Conservation (phyloP, 495 filamentous ascomycete genomes). For the Hyphodiscus hymeniophilus region DNA sequence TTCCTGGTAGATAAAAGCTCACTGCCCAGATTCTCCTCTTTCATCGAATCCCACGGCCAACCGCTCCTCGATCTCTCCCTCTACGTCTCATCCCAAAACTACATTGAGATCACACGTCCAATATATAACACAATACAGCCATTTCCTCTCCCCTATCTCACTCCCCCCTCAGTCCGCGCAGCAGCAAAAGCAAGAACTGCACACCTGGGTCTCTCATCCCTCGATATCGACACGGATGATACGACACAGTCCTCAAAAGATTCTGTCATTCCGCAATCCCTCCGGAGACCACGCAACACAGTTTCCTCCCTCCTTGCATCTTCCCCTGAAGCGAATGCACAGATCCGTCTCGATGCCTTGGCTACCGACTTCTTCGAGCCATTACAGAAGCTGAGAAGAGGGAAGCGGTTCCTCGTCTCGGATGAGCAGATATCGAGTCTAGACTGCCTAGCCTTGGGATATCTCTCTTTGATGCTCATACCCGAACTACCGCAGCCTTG, state of each 20-base stretch:
- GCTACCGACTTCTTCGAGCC: conserved; percentile 61
- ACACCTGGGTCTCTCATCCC: conserved; percentile 60
- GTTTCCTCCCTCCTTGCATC: conserved; percentile 26
- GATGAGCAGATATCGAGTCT: conserved; percentile 43
- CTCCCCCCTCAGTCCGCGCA: conserved; percentile 57
- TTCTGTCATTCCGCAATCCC: conserved; percentile 21
- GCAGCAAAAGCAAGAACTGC: conserved; percentile 62
- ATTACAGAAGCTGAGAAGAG: conserved; percentile 51
- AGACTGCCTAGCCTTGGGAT: conserved; percentile 74
- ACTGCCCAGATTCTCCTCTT: conserved; percentile 35
- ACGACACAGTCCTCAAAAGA: conserved; percentile 5
- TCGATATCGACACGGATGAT: conserved; percentile 48
- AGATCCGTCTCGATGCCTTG: conserved; percentile 64
- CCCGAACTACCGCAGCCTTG: conserved; percentile 65
- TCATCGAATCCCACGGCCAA: conserved; percentile 54
- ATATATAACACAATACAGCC: conserved; percentile 68
- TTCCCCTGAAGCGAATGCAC: conserved; percentile 39
- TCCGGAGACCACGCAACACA: conserved; percentile 22
- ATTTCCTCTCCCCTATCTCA: conserved; percentile 76
- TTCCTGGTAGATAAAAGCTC: neutral
- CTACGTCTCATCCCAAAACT: conserved; percentile 84
- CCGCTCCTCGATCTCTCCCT: conserved; percentile 71
- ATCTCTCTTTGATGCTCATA: conserved; percentile 63
- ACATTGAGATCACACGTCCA: conserved; percentile 60
- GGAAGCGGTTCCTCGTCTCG: conserved; percentile 40